phyloP scores from a whole-genome alignment of 768 basidiomycete species.

The Russula virescens region DNA sequence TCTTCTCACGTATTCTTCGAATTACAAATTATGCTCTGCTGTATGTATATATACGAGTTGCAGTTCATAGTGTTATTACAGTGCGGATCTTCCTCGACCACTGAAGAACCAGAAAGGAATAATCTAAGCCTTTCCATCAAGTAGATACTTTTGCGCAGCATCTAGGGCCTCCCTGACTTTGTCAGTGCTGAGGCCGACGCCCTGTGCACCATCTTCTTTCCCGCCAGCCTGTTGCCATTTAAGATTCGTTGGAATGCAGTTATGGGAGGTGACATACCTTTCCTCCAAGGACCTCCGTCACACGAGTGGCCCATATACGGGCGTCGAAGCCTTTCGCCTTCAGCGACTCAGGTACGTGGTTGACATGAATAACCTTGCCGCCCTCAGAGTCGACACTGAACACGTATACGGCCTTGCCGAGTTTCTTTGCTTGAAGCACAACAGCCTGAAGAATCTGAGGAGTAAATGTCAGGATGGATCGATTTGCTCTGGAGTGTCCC shows the following conservation, averaged over 20 bases:
- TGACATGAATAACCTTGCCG: conserved; percentile 81
- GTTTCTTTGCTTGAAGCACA: conserved; percentile 71
- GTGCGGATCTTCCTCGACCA: not conserved
- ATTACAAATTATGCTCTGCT: not conserved
- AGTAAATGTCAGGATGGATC: not conserved
- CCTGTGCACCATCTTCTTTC: conserved; percentile 88
- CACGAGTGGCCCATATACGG: conserved; percentile 78
- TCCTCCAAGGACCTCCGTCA: conserved; percentile 78
- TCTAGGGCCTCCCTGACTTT: conserved; percentile 63
- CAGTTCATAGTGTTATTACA: not conserved
- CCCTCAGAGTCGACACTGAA: conserved; percentile 69
- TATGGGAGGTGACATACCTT: conserved; percentile 52
- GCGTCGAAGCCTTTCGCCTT: conserved; percentile 73
- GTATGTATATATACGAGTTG: not conserved
- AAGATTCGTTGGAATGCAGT: not conserved
- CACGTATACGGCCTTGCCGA: conserved; percentile 81
- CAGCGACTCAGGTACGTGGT: conserved; percentile 61
- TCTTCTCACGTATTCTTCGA: conserved; percentile 2
- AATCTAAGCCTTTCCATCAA: conserved; percentile 17
- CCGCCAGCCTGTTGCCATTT: conserved; percentile 69
- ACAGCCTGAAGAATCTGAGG: conserved; percentile 66
- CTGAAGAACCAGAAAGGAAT: not conserved
- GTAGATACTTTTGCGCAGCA: conserved; percentile 38
- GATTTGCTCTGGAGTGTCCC: not conserved
- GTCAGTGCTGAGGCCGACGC: conserved; percentile 64